Evolutionary conservation across 345 rosid genomes (phyloP), one percentile per base, ranked within the genome.

Genomic region (Bruguiera parviflora): DNA sequence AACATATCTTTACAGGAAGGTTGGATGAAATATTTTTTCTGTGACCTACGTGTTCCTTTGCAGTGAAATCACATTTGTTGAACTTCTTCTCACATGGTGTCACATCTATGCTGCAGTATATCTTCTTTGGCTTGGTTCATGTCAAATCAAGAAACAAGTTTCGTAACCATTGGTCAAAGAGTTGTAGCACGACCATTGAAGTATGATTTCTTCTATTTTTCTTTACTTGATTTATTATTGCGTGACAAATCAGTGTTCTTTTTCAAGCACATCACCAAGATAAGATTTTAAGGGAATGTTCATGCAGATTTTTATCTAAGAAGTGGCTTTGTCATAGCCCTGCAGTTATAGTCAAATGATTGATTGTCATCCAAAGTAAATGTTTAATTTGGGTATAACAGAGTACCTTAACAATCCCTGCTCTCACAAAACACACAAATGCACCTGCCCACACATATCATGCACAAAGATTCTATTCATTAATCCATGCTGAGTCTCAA

Each of bases 51-150:
- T 58, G 22, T 66, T 64, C 55, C 25, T 13, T 53, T 64, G 6
- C 6, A 28, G 43, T 43, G 35, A 65, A 61, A 56, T 75, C 52
- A n/a, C 25, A 10, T 27, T 11, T 51, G 31, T 67, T 53, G 19
- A 28, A 33, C 46, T 58, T 25, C 61, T 58, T 71, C 73, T 76
- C 31, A 72, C 79, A 70, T 71, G 37, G 56, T 33, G 0, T 66
- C 20, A 52, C 65, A 57, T 68, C 64, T 69, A 37, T 51, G 57
- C 49, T 79, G 79, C 87, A 95, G 98, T 86, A 98, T 95, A 62
- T 95, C 99, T 49, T 95, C 99, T 81, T 61, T 95, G 76, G 99
- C 96, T 25, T 95, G 98, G 99, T 92, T 95, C 78, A 95, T 95
- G 99, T 95, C 98, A 47, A 95, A 92, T 67, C 99, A 95, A 77